Percentiles rank a stretch among this genome's conserved stretches.
Conservation (phyloP, 805 yeast species). For the Pichia gijzeniarum region DNA sequence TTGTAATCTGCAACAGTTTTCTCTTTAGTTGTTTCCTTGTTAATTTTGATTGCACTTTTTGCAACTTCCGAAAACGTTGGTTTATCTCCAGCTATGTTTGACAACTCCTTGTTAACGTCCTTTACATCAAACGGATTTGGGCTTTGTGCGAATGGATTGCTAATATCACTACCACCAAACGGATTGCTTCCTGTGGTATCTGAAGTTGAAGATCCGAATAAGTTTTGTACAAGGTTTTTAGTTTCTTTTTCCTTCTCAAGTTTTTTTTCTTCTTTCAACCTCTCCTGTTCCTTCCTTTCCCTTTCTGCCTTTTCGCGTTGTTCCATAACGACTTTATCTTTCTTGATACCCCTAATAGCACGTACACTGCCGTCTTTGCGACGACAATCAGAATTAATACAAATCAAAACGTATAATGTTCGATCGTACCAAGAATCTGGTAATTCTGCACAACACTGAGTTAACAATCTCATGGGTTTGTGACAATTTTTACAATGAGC, state of each 20-base stretch:
- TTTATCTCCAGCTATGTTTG: neutral
- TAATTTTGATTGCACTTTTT: neutral
- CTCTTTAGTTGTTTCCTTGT: neutral
- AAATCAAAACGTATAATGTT: conserved; percentile 72
- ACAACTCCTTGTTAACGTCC: conserved; percentile 2
- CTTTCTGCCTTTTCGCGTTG: conserved; percentile 36
- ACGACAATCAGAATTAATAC: conserved; percentile 58
- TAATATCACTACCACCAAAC: conserved; percentile 11
- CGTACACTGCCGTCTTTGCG: conserved; percentile 64
- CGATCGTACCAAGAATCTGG: conserved; percentile 72
- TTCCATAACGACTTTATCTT: conserved; percentile 46
- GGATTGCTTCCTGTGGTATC: conserved; percentile 31
- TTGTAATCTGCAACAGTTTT: conserved; percentile 12
- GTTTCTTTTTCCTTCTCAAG: conserved; percentile 37
- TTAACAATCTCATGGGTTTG: conserved; percentile 53
- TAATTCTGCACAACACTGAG: conserved; percentile 79
- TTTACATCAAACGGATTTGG: conserved; percentile 20
- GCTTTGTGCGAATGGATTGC: conserved; percentile 21
- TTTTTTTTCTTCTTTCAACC: conserved; percentile 35
- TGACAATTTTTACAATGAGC: conserved; percentile 64
- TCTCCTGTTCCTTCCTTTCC: conserved; percentile 37
- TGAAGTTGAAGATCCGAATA: conserved; percentile 18
- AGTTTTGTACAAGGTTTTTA: conserved; percentile 31
- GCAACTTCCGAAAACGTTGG: conserved; percentile 8
- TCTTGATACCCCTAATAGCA: conserved; percentile 69